Evolutionary conservation across 1,284 basidiomycete species (phyloP), one percentile per base, ranked within the genome.

Genomic region (Fomitopsis pinicola): DNA sequence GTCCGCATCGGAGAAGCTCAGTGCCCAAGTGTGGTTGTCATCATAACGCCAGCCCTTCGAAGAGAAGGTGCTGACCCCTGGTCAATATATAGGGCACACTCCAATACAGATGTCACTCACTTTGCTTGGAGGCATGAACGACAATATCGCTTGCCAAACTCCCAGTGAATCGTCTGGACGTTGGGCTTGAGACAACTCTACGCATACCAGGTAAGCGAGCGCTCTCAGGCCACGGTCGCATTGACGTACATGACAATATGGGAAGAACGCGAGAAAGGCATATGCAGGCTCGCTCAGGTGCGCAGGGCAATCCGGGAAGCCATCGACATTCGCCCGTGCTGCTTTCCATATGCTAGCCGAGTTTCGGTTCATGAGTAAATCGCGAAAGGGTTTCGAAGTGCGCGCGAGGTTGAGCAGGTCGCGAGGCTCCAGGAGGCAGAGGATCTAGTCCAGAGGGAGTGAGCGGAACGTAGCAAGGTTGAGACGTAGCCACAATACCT

Each of bases 361-460:
- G 14, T 69, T 64, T 45, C 71, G 73, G 60, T 73, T 72, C 75
- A 79, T 68, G 19, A 82, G 71, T 6, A 77, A 68, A 7, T 58
- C 61, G 14, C 79, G 77, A 15, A 80, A 68, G 0, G 59, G 59
- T 42, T 74, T 76, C 28, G 69, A 77, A 2, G 77, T 74, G 26
- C 80, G 71, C 5, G 79, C 67, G 1, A 83, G 73, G 62, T 71
- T 68, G 12, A 83, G 71, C 45, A 85, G 69, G 64, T 85, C 83
- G 36, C 75, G 65, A 0, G 83, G 81, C 50, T 72, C 68, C 50
- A 84, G 69, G 58, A 79, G 72, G 9, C 75, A 72, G 57, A 82
- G 78, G 62, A 83, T 80, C 82, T 84, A 33, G 5, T 5, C 14
- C 15, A 8, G 10, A 30, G 5, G 15, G 17, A 44, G 10, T 48